Percentiles rank a stretch among this genome's conserved stretches.
phyloP scores from a whole-genome alignment of 495 filamentous ascomycete genomes.

The Xanthoparmelia taractica region DNA sequence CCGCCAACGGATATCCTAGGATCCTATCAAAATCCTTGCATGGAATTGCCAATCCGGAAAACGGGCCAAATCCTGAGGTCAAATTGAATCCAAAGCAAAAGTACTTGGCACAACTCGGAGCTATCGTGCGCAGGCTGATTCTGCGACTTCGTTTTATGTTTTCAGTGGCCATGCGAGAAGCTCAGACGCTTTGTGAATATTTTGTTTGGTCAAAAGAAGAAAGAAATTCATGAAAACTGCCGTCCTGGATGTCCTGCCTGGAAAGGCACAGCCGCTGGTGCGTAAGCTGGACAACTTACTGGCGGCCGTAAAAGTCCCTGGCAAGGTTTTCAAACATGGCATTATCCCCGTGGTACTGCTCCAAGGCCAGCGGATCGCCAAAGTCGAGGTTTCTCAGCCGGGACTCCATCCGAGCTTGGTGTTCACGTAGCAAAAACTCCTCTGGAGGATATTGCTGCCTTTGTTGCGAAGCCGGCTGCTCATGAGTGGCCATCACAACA shows the following conservation, averaged over 20 bases:
- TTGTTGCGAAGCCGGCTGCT: not conserved
- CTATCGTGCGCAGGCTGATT: conserved; percentile 16
- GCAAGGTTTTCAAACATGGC: conserved; percentile 19
- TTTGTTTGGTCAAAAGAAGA: not conserved
- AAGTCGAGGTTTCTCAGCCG: conserved; percentile 17
- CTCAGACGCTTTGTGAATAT: not conserved
- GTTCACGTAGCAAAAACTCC: conserved; percentile 18
- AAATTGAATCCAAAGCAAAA: conserved; percentile 7
- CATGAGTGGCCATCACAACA: not conserved
- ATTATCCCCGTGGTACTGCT: conserved; percentile 18
- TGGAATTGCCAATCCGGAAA: conserved; percentile 1
- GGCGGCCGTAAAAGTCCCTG: conserved; percentile 11
- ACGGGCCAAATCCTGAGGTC: conserved; percentile 9
- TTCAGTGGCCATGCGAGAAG: not conserved
- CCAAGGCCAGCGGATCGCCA: conserved; percentile 16
- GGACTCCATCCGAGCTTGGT: conserved; percentile 17
- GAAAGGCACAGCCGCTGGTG: not conserved
- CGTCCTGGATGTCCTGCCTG: not conserved
- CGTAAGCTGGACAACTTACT: conserved; percentile 14
- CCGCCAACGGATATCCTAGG: conserved; percentile 3
- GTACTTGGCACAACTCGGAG: not conserved
- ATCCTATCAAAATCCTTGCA: conserved; percentile 4
- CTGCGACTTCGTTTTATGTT: conserved; percentile 6
- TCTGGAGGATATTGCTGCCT: conserved; percentile 1
- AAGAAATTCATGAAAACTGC: not conserved